Conservation (phyloP, 2,329 filamentous ascomycete species). For the Botrytis aclada region DNA sequence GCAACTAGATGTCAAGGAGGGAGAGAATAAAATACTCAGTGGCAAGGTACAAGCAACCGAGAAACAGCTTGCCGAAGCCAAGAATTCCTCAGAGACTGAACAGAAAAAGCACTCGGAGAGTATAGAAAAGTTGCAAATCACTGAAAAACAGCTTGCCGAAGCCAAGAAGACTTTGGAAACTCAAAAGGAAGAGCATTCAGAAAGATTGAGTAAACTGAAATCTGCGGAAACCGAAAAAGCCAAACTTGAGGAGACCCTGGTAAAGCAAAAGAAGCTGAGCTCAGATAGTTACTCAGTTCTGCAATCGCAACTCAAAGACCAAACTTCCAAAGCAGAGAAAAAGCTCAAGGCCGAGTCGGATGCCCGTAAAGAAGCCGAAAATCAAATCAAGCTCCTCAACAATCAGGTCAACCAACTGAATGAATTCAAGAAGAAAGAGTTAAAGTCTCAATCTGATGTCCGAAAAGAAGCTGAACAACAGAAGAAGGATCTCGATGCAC, state of each 20-base stretch:
- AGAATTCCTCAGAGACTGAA: slow-evolving; percentile 27
- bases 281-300: slow-evolving; percentile 27
- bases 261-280: slow-evolving; percentile 24
- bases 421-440: slow-evolving; percentile 22
- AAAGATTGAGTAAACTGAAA: neutral
- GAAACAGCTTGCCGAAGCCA: slow-evolving; percentile 27
- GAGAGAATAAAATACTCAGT: slow-evolving; percentile 32
- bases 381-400: slow-evolving; percentile 23
- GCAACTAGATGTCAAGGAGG: slow-evolving; percentile 30
- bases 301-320: slow-evolving; percentile 25
- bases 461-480: slow-evolving; percentile 27
- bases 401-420: slow-evolving; percentile 31
- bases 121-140: slow-evolving; percentile 25
- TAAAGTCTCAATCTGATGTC: slow-evolving; percentile 25
- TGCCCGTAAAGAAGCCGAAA: slow-evolving; percentile 28
- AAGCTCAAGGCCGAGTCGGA: slow-evolving; percentile 26
- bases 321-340: slow-evolving; percentile 23
- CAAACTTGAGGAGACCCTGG: slow-evolving; percentile 25
- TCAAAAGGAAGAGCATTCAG: slow-evolving; percentile 25
- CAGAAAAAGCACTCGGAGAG: slow-evolving; percentile 22
- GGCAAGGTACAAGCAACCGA: slow-evolving; percentile 32
- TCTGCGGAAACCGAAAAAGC: slow-evolving; percentile 26
- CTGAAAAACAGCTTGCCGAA: slow-evolving; percentile 29
- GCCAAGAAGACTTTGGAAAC: slow-evolving; percentile 29
- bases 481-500: slow-evolving; percentile 24